phyloP scores from a whole-genome alignment of 495 filamentous ascomycete species.

The Penicillium maclennaniae region DNA sequence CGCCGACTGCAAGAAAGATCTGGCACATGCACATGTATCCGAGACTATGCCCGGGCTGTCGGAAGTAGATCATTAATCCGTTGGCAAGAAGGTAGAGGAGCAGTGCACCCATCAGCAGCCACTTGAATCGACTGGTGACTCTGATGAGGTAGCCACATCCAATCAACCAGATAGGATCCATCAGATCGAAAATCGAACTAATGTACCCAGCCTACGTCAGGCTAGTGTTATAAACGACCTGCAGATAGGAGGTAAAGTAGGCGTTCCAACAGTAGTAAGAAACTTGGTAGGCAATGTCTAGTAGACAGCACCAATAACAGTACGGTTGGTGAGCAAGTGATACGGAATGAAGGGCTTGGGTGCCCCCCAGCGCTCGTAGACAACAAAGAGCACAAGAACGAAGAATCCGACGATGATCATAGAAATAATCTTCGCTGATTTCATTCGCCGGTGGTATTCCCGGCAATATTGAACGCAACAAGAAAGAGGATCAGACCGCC shows the following conservation, averaged over 20 bases:
- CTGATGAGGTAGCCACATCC: conserved; percentile 53
- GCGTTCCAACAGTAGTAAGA: conserved; percentile 50
- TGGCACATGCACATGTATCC: conserved; percentile 72
- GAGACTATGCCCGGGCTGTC: conserved; percentile 50
- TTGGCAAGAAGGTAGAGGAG: conserved; percentile 54
- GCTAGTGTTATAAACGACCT: conserved; percentile 60
- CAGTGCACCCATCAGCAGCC: conserved; percentile 51
- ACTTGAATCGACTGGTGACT: conserved; percentile 51
- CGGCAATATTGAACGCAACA: conserved; percentile 54
- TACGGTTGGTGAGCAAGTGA: conserved; percentile 56
- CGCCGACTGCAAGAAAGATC: conserved; percentile 67
- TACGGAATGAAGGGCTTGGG: conserved; percentile 56
- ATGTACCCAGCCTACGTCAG: conserved; percentile 56
- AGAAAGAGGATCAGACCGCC: conserved; percentile 58
- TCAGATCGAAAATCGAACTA: conserved; percentile 48
- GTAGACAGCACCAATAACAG: conserved; percentile 59
- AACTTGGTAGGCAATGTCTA: conserved; percentile 55
- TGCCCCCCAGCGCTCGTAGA: conserved; percentile 55
- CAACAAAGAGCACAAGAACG: conserved; percentile 49
- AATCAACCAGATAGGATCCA: conserved; percentile 44
- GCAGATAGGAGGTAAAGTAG: conserved; percentile 63
- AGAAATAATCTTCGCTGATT: conserved; percentile 48
- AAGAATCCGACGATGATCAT: conserved; percentile 56
- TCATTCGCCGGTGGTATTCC: conserved; percentile 44
- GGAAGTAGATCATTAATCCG: conserved; percentile 66